Percentiles rank a stretch among this genome's conserved stretches.
Evolutionary conservation across 768 basidiomycete genomes (phyloP).

Genomic region (Panellus pusillus): DNA sequence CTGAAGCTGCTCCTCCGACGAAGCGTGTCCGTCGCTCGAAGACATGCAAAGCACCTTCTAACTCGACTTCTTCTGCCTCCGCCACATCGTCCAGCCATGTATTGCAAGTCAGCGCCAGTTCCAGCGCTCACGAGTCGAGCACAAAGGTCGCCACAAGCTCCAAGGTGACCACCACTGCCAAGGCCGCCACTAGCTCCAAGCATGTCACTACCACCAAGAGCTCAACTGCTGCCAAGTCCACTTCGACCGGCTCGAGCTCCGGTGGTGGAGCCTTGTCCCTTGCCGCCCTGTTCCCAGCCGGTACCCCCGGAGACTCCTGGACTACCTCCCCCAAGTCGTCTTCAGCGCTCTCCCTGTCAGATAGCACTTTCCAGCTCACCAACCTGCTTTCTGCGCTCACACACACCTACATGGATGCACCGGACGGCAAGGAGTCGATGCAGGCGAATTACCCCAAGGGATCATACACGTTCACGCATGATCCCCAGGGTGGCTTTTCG

Average conservation of each 20-base stretch:
- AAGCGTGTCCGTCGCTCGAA: not conserved
- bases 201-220: conserved; percentile 17
- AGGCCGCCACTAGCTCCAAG: conserved; percentile 23
- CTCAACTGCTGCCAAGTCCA: conserved; percentile 14
- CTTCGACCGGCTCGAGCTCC: conserved; percentile 13
- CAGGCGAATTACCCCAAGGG: conserved; percentile 56
- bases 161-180: conserved; percentile 16
- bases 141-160: conserved; percentile 20
- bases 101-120: conserved; percentile 24
- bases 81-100: conserved; percentile 20
- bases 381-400: conserved; percentile 36
- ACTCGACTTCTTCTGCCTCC: conserved; percentile 10
- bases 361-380: conserved; percentile 45
- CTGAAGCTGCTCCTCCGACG: conserved; percentile 6
- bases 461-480: conserved; percentile 50
- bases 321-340: conserved; percentile 41
- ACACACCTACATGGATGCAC: conserved; percentile 43
- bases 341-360: conserved; percentile 41
- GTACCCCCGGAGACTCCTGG: conserved; percentile 39
- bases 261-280: conserved; percentile 22
- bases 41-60: conserved; percentile 15
- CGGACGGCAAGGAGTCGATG: conserved; percentile 54
- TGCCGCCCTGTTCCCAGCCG: conserved; percentile 43
- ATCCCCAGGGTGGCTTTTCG: conserved; percentile 59
- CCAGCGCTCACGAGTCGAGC: conserved; percentile 14